A percentile compares a stretch with the other conserved stretches of the same genome.
phyloP scores from a whole-genome alignment of 2,329 filamentous ascomycete genomes.

The Fusarium oligoseptatum region DNA sequence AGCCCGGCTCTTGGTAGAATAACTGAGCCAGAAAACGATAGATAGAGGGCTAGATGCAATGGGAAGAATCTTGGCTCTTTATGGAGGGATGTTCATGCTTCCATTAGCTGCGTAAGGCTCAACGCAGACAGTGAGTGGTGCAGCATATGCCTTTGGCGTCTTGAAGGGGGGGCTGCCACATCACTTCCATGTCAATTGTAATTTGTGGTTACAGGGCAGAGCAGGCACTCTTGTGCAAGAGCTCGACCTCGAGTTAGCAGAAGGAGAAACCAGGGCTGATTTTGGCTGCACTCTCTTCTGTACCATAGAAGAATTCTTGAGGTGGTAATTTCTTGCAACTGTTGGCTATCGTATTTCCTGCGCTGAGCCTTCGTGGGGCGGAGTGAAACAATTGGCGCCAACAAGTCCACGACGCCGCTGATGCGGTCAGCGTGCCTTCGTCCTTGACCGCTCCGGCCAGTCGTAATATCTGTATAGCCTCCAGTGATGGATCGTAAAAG shows the following conservation, averaged over 20 bases:
- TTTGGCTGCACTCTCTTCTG: neutral
- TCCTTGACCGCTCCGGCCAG: neutral
- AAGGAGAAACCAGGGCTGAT: neutral
- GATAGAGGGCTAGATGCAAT: no score
- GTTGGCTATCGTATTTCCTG: neutral
- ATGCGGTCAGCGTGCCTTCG: neutral
- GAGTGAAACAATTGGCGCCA: no score
- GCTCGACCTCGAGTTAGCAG: neutral
- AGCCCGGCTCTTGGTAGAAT: no score
- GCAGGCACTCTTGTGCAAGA: neutral
- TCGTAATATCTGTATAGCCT: neutral
- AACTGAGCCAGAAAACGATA: no score
- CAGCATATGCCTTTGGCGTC: neutral
- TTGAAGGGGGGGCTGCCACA: neutral
- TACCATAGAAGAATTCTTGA: neutral
- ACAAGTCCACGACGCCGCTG: no score
- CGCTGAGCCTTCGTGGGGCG: no score
- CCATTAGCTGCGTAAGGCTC: neutral
- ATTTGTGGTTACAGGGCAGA: neutral
- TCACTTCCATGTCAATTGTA: neutral
- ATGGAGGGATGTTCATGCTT: no score
- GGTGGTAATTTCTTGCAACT: neutral
- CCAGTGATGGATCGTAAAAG: neutral
- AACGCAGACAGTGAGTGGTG: neutral
- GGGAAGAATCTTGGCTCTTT: no score